Evolutionary conservation across 2,329 filamentous ascomycete species (phyloP).

Genomic region (Diaporthe helianthi): DNA sequence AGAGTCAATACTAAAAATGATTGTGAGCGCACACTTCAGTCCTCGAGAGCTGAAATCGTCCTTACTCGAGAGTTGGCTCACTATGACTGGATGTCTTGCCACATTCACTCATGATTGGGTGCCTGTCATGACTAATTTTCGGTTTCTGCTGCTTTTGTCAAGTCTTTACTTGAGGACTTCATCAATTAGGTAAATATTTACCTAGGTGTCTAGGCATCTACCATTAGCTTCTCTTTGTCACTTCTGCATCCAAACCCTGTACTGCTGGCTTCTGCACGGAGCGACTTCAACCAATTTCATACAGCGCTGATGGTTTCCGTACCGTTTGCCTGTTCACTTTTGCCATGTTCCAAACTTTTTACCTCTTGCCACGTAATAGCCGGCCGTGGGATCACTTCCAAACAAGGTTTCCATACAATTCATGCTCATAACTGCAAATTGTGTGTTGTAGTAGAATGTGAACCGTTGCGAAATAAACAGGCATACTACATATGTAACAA

Average conservation of each 20-base stretch:
- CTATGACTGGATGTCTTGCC: neutral
- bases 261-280: neutral
- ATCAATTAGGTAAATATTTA: no score
- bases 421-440: neutral
- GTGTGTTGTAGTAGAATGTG: neutral
- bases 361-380: no score
- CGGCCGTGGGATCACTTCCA: no score
- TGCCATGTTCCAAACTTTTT: neutral
- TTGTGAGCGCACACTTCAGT: neutral
- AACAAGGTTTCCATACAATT: no score
- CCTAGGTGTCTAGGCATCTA: no score
- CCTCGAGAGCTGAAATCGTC: neutral
- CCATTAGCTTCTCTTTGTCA: neutral
- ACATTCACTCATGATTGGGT: no score
- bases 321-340: neutral
- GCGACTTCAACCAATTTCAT: no score
- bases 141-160: neutral
- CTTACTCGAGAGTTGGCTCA: neutral
- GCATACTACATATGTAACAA: no score
- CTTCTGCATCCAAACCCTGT: neutral
- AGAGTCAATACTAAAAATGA: neutral
- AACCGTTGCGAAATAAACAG: no score
- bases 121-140: no score
- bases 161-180: no score
- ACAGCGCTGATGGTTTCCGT: no score